Evolutionary conservation across 192 early-diverging fungal genomes (phyloP), one percentile per base, ranked within the genome.

Genomic region (Rhizoclosmatium globosum): DNA sequence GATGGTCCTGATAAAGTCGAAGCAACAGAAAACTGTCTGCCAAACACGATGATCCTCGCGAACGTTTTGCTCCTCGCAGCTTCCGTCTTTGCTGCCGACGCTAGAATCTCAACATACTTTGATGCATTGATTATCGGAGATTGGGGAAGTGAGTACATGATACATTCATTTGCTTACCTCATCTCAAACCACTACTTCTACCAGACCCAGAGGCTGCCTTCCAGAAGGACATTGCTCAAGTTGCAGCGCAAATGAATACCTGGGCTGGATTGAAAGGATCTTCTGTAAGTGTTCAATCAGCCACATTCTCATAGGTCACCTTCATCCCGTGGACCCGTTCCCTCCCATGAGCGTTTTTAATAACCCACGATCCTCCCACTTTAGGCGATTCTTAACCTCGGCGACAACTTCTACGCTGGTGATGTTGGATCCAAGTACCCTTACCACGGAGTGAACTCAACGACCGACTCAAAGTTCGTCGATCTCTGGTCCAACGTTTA

Each of bases 371-470:
- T 11, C n/a, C 13, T 17, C 13, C n/a, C 13, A 57, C 11, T 57
- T 57, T 17, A 65, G 11, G 11, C 11, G 11, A 65, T 73, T 23
- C 7, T 38, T 11, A 21, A 6, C 1, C 15, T 59, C 56, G 58
- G 58, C 19, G 71, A 56, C 61, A 66, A 76, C 74, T 76, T 64
- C 46, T 76, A 66, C 59, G 43, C 21, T 15, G 68, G 68, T 21
- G 60, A 47, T 2, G 39, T 31, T 13, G 31, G 31, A 31, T 31
- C 31, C 31, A 50, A 50, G 15, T 45, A 47, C 38, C 7, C 13
- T 19, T 66, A 66, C 62, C 62, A 66, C 19, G 59, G 74, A 45
- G 74, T 66, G 21, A 65, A 64, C 19, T 23, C 15, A 13, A 38
- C 47, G 23, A 66, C n/a, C 53, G 71, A 73, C 43, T 17, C 21